Base-by-base conservation (phyloP, 2,329 filamentous ascomycete genomes). In the Fusarium haematococcum region DNA sequence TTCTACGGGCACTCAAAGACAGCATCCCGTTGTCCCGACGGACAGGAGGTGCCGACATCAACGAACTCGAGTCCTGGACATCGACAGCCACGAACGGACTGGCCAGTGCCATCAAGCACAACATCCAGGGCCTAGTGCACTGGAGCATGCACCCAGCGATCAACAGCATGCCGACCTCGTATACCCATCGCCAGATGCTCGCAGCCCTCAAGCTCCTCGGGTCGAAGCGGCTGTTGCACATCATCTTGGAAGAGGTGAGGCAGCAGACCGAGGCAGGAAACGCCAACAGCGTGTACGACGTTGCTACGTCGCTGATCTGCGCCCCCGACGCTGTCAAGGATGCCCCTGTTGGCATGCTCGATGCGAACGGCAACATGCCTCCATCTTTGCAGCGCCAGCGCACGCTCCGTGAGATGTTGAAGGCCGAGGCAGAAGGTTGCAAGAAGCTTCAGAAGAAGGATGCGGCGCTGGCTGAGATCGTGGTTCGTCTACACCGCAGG, bases 121-220 rank as follows among this genome's bases (percentile, higher is more conserved):
- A 89, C 0, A 84, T 94, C 2, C 88, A 91, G 63, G 86, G 85
- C 1, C 87, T 95, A 6, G 86, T 92, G 2, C 87, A 91, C 58
- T 96, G 94, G 94, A 90, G 88, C 35, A 82, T 90, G 43, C 87
- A 91, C 60, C 87, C 89, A 0, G 84, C 84, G 6, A 81, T 88
- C 39, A 90, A 88, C 67, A 84, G 84, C 35, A 89, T 89, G 84
- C 89, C 90, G 2, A 87, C 93, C 0, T 87, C 88, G 13, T 96
- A 95, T 80, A 94, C 92, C 0, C 93, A 95, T 79, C 90, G 92
- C 6, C 91, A 93, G 73, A 84, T 95, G 4, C 87, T 94, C 10
- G 86, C 88, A 0, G 90, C 88, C 0, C 81, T 90, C 39, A 88
- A 89, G 65, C 84, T 93, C 35, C 83, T 93, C 1, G 93, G 93